Conservation (phyloP, 2,329 filamentous ascomycete genomes). For the Penicillium sclerotigenum region DNA sequence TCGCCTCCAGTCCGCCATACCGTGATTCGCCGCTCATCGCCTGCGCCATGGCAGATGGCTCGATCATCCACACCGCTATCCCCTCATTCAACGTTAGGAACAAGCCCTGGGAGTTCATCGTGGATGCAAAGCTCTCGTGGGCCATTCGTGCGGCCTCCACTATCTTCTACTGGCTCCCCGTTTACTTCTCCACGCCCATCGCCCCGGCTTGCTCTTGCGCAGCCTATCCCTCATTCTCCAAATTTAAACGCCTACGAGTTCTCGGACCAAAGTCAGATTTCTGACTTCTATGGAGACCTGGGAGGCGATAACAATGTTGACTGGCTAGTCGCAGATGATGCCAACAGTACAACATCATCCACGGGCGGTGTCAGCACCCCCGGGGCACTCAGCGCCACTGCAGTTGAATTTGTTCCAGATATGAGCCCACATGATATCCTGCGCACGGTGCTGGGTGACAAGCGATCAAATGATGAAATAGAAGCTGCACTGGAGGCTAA, state of each 20-base stretch:
- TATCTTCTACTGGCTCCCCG: conserved; percentile 74
- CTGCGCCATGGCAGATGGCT: conserved; percentile 83
- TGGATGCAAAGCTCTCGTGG: conserved; percentile 72
- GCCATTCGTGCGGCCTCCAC: conserved; percentile 72
- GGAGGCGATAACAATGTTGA: conserved; percentile 87
- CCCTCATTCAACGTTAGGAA: conserved; percentile 71
- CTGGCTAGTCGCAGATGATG: conserved; percentile 89
- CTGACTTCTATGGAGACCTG: conserved; percentile 85
- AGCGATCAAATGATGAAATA: conserved; percentile 89
- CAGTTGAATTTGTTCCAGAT: conserved; percentile 78
- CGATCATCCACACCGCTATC: conserved; percentile 74
- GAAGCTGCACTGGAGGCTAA: conserved; percentile 85
- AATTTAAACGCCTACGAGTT: conserved; percentile 95
- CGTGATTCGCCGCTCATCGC: conserved; percentile 84
- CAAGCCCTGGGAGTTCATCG: conserved; percentile 78
- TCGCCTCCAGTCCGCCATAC: conserved; percentile 86
- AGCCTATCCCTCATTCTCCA: conserved; percentile 92
- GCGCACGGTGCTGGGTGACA: conserved; percentile 85
- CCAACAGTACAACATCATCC: conserved; percentile 75
- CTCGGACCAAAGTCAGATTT: conserved; percentile 74
- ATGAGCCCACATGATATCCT: conserved; percentile 99
- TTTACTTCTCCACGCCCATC: conserved; percentile 93
- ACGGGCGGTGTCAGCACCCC: conserved; percentile 68
- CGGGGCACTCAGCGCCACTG: conserved; percentile 69
- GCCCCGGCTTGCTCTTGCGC: conserved; percentile 83